phyloP scores from a whole-genome alignment of 73 alveolate species.

The Urostyla sp. region DNA sequence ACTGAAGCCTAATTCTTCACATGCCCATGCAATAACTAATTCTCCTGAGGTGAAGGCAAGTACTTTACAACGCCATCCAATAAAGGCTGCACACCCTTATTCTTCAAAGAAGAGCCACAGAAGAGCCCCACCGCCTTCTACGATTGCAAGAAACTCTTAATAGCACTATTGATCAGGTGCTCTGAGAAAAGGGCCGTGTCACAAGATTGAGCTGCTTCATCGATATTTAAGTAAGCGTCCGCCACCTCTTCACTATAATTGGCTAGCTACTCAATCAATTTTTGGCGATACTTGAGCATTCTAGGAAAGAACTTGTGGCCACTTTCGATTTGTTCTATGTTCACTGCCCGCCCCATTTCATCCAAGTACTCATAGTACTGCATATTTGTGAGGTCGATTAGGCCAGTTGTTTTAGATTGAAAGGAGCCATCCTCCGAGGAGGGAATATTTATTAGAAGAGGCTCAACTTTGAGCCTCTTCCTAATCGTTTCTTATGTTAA shows the following conservation, averaged over 20 bases:
- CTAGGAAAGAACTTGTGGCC: constrained; percentile 22
- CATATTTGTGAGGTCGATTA: constrained; percentile 71
- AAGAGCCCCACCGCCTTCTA: constrained; percentile 76
- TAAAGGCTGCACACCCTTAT: constrained; percentile 87
- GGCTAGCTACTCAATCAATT: constrained; percentile 63
- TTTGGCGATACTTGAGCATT: constrained; percentile 18
- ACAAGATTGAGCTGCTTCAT: no score
- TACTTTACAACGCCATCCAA: constrained; percentile 77
- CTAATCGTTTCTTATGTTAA: constrained; percentile 72
- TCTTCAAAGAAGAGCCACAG: constrained; percentile 88
- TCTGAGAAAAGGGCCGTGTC: no score
- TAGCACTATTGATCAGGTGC: constrained; percentile 50
- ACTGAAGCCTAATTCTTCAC: background rate
- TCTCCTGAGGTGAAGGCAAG: constrained; percentile 89
- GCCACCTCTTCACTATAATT: constrained; percentile 74
- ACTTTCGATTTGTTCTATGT: constrained; percentile 17
- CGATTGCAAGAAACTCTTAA: constrained; percentile 62
- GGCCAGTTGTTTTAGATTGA: no score
- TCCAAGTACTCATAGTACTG: constrained; percentile 48
- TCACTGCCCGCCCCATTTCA: constrained; percentile 57
- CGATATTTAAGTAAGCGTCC: constrained; percentile 61
- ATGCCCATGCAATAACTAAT: constrained; percentile 46
- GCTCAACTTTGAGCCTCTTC: constrained; percentile 75
- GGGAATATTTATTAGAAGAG: constrained; percentile 66
- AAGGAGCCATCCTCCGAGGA: constrained; percentile 42